Conservation (phyloP, 2,329 filamentous ascomycete species). For the Nemania serpens region DNA sequence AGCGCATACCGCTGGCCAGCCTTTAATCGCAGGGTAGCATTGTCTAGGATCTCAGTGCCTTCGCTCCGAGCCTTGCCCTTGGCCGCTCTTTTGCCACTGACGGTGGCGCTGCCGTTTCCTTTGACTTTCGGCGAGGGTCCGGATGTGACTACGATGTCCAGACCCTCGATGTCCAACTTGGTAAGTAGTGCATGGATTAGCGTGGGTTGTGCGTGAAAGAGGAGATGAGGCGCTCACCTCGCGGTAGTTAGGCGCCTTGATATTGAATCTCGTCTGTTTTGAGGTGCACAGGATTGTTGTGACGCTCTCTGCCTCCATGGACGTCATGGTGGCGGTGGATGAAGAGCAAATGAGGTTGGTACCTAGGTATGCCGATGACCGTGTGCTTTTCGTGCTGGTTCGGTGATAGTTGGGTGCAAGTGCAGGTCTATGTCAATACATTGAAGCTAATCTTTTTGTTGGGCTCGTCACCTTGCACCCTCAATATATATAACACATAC, state of each 20-base stretch:
- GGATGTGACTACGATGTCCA: constrained; percentile 69
- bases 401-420: not conserved
- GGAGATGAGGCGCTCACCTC: constrained; percentile 50
- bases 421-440: no score
- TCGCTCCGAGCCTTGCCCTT: constrained; percentile 49
- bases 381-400: not conserved
- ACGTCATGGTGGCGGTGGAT: constrained; percentile 46
- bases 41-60: constrained; percentile 67
- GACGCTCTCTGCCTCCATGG: constrained; percentile 55
- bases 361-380: not conserved
- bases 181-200: constrained; percentile 2
- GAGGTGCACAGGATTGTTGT: constrained; percentile 64
- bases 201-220: not conserved
- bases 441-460: no score
- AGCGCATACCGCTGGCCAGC: constrained; percentile 76
- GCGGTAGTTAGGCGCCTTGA: constrained; percentile 57
- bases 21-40: constrained; percentile 73
- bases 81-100: constrained; percentile 39
- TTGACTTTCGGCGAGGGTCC: constrained; percentile 25
- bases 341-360: not conserved
- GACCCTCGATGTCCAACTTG: constrained; percentile 71
- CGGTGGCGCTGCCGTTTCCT: not conserved
- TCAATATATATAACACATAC: no score
- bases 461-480: no score
- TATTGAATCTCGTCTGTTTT: constrained; percentile 71